Conservation (phyloP, 2,329 filamentous ascomycete genomes). For the Alternaria sp. region DNA sequence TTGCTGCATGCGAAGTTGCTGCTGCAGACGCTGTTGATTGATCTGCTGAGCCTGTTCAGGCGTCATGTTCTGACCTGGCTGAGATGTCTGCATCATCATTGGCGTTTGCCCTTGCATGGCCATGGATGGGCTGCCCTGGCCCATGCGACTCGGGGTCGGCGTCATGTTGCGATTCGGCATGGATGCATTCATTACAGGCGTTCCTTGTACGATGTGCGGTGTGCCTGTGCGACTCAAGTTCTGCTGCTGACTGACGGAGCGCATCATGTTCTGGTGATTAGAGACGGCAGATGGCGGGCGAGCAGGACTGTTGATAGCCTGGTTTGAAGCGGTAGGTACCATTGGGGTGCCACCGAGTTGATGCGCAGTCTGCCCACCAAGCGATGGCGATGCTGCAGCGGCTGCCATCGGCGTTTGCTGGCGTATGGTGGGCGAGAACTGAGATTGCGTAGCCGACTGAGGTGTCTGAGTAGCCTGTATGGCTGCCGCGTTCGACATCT, state of each 20-base stretch:
- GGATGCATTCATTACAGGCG: slow-evolving; percentile 46
- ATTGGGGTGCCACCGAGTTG: slow-evolving; percentile 55
- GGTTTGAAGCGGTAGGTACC: slow-evolving; percentile 48
- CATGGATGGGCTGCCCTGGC: slow-evolving; percentile 44
- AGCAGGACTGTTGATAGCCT: slow-evolving; percentile 47
- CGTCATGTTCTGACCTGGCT: slow-evolving; percentile 41
- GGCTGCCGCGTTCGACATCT: slow-evolving; percentile 33
- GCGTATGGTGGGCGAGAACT: slow-evolving; percentile 66
- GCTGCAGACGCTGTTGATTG: slow-evolving; percentile 36
- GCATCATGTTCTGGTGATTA: slow-evolving; percentile 49
- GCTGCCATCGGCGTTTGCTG: slow-evolving; percentile 55
- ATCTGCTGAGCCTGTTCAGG: slow-evolving; percentile 44
- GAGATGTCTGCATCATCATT: slow-evolving; percentile 47
- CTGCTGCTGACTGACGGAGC: slow-evolving; percentile 48
- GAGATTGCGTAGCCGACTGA: slow-evolving; percentile 63
- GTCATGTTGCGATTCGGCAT: slow-evolving; percentile 50
- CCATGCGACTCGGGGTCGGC: slow-evolving; percentile 47
- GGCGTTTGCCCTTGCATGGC: slow-evolving; percentile 45
- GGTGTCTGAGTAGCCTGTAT: slow-evolving; percentile 50
- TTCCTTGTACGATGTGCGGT: slow-evolving; percentile 48
- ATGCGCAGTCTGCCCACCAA: slow-evolving; percentile 43
- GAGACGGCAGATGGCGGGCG: slow-evolving; percentile 49
- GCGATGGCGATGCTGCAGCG: slow-evolving; percentile 51
- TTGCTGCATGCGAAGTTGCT: slow-evolving; percentile 41
- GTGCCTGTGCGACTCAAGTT: slow-evolving; percentile 49